Evolutionary conservation across 805 yeast species (phyloP).

Genomic region (Tetrapisispora fleetii): DNA sequence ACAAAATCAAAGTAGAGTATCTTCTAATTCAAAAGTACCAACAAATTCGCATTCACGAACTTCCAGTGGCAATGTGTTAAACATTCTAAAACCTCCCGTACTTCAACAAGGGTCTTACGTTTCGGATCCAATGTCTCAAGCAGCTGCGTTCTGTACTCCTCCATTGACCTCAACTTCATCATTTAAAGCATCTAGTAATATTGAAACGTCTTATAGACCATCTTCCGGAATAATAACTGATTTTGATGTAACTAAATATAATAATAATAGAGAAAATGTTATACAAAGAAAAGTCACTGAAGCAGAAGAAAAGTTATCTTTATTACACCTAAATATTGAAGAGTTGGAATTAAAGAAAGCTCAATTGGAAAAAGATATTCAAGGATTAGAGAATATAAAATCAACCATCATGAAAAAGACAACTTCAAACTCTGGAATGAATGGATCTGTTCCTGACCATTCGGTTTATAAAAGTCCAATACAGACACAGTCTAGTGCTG

Average conservation of each 20-base stretch:
- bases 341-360: slow-evolving; percentile 3
- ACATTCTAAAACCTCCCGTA: not conserved
- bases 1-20: not conserved
- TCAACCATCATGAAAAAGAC: not conserved
- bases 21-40: not conserved
- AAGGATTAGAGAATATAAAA: slow-evolving; percentile 5
- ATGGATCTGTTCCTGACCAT: not conserved
- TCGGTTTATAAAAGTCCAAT: not conserved
- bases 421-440: not conserved
- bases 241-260: not conserved
- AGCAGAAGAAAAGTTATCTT: not conserved
- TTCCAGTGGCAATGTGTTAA: not conserved
- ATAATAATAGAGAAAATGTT: not conserved
- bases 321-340: slow-evolving; percentile 4
- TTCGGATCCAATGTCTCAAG: slow-evolving; percentile 5
- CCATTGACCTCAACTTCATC: slow-evolving; percentile 7
- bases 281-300: not conserved
- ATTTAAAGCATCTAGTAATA: not conserved
- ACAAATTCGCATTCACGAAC: not conserved
- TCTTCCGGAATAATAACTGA: not conserved
- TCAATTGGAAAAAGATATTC: slow-evolving; percentile 2
- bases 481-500: slow-evolving; percentile 11
- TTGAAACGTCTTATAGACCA: not conserved
- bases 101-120: not conserved
- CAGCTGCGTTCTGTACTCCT: slow-evolving; percentile 14